Base-by-base conservation (phyloP, 1,284 basidiomycete genomes). In the Cryptococcus neoformans region DNA sequence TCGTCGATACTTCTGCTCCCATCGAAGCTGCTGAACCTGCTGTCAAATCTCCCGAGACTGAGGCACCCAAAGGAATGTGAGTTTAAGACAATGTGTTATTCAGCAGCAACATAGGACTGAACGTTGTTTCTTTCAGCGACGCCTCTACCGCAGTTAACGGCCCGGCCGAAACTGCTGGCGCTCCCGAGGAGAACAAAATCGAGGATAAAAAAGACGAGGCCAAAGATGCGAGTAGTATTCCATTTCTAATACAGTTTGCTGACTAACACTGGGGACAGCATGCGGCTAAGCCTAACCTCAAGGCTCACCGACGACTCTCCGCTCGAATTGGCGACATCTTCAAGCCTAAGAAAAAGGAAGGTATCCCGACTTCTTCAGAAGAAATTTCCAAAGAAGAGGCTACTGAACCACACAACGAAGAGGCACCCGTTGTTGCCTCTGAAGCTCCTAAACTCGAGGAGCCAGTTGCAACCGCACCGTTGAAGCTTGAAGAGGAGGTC, bases 401-500 rank as follows among this genome's bases (percentile, higher is more conserved):
- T 51, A 58, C 62, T 54, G 14, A 44, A 12, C 40, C 49, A 7
- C 6, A 39, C 17, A 55, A 52, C 21, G 62, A 58, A 11, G 62
- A 59, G 35, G 49, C 64, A 11, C 53, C 60, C 39, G 57, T 61
- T 38, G 64, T 65, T 45, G 54, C 66, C 46, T 66, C 66, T 53
- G 69, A 66, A 46, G 73, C 74, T 34, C 73, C 74, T 34, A 66
- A 70, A 63, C 64, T 74, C 40, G 72, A 70, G 52, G 58, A 65
- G 57, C 72, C 73, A n/a, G 58, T 59, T 10, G 58, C 61, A 5
- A 62, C 69, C 34, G 73, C 71, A 62, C 74, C 74, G 37, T 59
- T 76, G 51, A 62, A 70, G 66, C 70, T 76, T 9, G 69, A 70
- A 63, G 68, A 73, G 58, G 63, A 68, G 59, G 70, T 72, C 57